A percentile compares a stretch with the other conserved stretches of the same genome.
These are phyloP conservation scores for Dendrostoma leiphaemia DNA, from an alignment of 2,329 filamentous ascomycete genomes.

Conservation along the genomic window DNA sequence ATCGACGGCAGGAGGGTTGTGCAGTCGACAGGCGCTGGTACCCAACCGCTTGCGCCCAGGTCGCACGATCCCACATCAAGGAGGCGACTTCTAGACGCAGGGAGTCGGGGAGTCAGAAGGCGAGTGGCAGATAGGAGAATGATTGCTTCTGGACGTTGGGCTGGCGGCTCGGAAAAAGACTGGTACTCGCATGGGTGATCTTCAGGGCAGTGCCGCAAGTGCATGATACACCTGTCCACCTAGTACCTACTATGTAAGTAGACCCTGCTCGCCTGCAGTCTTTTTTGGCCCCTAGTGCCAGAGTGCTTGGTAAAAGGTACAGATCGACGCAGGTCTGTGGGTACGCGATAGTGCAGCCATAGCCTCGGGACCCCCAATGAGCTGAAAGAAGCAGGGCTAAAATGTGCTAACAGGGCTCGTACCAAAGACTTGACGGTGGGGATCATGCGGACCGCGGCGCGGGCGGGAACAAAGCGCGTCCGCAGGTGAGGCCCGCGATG, in stretches of 20 bases:
- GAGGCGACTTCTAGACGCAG: slow-evolving; percentile 2
- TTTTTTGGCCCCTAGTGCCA: no score
- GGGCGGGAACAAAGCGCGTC: slow-evolving; percentile 18
- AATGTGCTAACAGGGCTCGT: neutral
- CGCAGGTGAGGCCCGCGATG: slow-evolving; percentile 20
- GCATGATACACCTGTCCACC: neutral
- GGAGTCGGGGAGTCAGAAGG: neutral
- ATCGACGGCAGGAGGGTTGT: slow-evolving; percentile 7
- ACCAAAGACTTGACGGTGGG: slow-evolving; percentile 5
- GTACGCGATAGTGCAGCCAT: neutral
- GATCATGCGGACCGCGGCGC: slow-evolving; percentile 7
- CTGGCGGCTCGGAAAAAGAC: slow-evolving; percentile 2
- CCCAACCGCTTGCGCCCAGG: slow-evolving; percentile 15
- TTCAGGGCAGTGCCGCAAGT: neutral
- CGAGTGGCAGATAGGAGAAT: neutral
- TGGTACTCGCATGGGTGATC: neutral
- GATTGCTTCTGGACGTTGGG: neutral
- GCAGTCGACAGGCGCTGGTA: slow-evolving; percentile 7
- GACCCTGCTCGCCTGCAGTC: no score
- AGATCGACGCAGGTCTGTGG: neutral
- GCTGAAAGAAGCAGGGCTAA: neutral
- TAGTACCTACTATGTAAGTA: no score
- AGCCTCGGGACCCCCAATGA: slow-evolving; percentile 1
- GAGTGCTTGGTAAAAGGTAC: no score
- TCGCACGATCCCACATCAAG: slow-evolving; percentile 4